Evolutionary conservation across 2,329 filamentous ascomycete genomes (phyloP).

Genomic region (Aspergillus uvarum): DNA sequence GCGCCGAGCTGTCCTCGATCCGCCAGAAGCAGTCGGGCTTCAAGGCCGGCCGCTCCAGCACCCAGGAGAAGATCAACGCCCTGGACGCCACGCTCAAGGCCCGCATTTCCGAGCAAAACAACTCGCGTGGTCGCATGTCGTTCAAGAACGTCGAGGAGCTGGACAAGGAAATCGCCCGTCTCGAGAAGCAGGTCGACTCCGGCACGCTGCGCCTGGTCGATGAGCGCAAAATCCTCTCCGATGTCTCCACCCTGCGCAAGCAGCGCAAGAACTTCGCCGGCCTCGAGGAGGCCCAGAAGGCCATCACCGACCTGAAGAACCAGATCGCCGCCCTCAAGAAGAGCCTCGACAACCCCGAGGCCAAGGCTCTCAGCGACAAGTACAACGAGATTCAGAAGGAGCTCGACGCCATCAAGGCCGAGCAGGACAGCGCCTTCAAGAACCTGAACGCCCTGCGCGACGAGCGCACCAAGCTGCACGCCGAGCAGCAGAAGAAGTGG

Average conservation of each 20-base stretch:
- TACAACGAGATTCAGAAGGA: slow-evolving; percentile 85
- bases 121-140: slow-evolving; percentile 71
- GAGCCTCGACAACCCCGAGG: slow-evolving; percentile 84
- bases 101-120: slow-evolving; percentile 83
- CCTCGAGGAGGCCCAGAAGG: slow-evolving; percentile 82
- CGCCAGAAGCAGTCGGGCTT: slow-evolving; percentile 81
- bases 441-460: slow-evolving; percentile 80
- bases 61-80: slow-evolving; percentile 88
- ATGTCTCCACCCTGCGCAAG: slow-evolving; percentile 81
- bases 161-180: slow-evolving; percentile 73
- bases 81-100: slow-evolving; percentile 86
- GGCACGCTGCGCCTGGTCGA: slow-evolving; percentile 95
- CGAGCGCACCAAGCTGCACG: slow-evolving; percentile 78
- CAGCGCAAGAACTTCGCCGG: slow-evolving; percentile 85
- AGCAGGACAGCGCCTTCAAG: slow-evolving; percentile 90
- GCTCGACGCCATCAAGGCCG: slow-evolving; percentile 83
- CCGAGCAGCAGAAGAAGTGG: slow-evolving; percentile 84
- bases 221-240: slow-evolving; percentile 87
- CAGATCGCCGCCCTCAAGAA: slow-evolving; percentile 90
- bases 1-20: slow-evolving; percentile 78
- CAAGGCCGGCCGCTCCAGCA: slow-evolving; percentile 75
- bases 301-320: slow-evolving; percentile 80
- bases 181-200: slow-evolving; percentile 82
- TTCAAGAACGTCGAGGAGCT: slow-evolving; percentile 90
- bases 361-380: slow-evolving; percentile 80